Evolutionary conservation across 1,284 basidiomycete species (phyloP).

Genomic region (Trametes versicolor): DNA sequence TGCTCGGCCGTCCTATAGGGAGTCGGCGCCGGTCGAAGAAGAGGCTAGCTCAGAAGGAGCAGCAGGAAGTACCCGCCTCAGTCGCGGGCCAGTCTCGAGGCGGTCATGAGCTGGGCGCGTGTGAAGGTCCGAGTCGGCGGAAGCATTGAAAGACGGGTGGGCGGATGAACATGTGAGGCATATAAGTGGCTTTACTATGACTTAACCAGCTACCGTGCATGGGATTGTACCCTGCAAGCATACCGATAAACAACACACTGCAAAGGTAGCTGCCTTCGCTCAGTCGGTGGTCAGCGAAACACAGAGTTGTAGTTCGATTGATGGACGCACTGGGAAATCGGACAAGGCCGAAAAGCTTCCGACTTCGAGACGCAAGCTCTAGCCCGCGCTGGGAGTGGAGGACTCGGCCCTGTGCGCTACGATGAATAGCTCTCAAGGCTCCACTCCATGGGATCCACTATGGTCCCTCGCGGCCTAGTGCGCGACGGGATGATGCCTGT

Average conservation of each 20-base stretch:
- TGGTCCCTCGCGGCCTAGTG: too few relatives aligned
- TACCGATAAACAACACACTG: too few relatives aligned
- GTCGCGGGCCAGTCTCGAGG: neutral
- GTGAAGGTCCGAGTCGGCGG: neutral
- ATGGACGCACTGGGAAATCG: too few relatives aligned
- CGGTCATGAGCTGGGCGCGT: neutral
- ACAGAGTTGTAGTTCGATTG: neutral
- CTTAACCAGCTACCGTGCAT: too few relatives aligned
- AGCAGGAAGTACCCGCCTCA: slow-evolving; percentile 1
- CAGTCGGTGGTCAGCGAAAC: neutral
- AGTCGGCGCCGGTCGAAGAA: slow-evolving; percentile 13
- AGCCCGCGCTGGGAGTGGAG: neutral
- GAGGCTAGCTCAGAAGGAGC: slow-evolving; percentile 12
- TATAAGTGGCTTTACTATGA: neutral
- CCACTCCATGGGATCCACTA: neutral
- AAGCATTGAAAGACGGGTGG: neutral
- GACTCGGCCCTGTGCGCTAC: neutral
- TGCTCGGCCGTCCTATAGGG: neutral
- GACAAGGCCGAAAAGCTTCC: neutral
- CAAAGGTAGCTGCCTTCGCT: neutral
- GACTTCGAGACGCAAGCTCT: neutral
- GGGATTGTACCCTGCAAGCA: too few relatives aligned
- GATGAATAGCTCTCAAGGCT: neutral
- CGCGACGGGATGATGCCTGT: too few relatives aligned
- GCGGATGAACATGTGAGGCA: neutral